Evolutionary conservation across 169 alveolate genomes (phyloP), one percentile per base, ranked within the genome.

Genomic region (Miamiensis avidus): DNA sequence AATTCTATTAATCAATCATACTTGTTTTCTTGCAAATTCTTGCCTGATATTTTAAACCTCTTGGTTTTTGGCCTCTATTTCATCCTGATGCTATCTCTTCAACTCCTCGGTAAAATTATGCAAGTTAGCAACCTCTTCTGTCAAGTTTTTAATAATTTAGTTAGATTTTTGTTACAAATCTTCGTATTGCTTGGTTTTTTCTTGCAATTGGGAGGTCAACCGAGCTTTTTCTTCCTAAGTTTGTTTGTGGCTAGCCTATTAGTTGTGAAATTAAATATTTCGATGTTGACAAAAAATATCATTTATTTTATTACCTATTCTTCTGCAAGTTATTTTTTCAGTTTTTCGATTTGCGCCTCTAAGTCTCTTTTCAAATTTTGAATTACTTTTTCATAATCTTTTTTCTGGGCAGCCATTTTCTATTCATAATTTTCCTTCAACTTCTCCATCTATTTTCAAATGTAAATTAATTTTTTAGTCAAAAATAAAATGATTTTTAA

Each of bases 21-120:
- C 73, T 75, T 90, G 88, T 76, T 82, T 27, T 81, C 85, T 72
- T 86, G 86, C 77, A 49, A 69, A 82, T 76, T 86, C 89, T 74
- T 78, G 73, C 78, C 85, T 87, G 72, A 87, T 83, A 25, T 88
- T 49, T 76, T 90, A 85, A 25, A 84, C 89, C 82, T 87, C 84
- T 90, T 79, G 29, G 74, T 90, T 88, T 82, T 82, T 87, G 31
- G 64, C 75, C 30, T 34, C n/a, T 65, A 86, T 74, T 34, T 79
- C 75, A 1, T 75, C n/a, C 26, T 64, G n/a, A n/a, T 92, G 88
- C 82, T 92, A 83, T n/a, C 90, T 82, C 74, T 89, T 92, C 30
- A 91, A 86, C 33, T 89, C 87, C 84, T 92, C 93, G 89, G 91
- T 87, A 29, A 89, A 79, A 76, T 89, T 90, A 29, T 84, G 83